Percentiles rank a stretch among this genome's conserved stretches.
Conservation (phyloP, 345 rosid species). For the Citrus unshiu region DNA sequence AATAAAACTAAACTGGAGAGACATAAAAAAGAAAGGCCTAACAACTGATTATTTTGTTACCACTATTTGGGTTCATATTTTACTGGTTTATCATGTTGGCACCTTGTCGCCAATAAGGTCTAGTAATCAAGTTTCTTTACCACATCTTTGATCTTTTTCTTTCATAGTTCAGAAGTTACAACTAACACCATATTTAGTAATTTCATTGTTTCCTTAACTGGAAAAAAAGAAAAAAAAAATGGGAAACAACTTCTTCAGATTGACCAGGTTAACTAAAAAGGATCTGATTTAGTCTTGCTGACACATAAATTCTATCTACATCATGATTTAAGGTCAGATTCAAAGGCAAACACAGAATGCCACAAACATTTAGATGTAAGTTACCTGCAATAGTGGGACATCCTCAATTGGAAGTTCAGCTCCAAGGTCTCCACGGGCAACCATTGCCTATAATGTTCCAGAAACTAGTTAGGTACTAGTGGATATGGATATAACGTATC, state of each 20-base stretch:
- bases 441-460: constrained; percentile 70
- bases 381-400: constrained; percentile 92
- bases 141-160: background rate
- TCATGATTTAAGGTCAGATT: background rate
- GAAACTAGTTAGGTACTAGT: constrained; percentile 2
- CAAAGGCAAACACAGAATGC: background rate
- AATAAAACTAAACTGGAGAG: background rate
- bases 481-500: background rate
- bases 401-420: constrained; percentile 99
- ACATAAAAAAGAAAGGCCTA: background rate
- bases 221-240: background rate
- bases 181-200: background rate
- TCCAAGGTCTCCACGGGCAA: constrained; percentile 99
- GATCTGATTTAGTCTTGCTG: background rate
- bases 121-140: background rate
- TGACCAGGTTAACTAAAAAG: background rate
- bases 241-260: background rate
- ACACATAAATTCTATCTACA: background rate
- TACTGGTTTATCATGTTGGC: background rate
- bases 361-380: background rate
- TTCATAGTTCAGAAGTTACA: background rate
- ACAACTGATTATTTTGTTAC: background rate
- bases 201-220: background rate
- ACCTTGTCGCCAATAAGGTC: background rate
- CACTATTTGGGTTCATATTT: background rate